These are phyloP conservation scores for Leucosporidium scottii DNA, from an alignment of 768 basidiomycete genomes.

Conservation along the genomic window DNA sequence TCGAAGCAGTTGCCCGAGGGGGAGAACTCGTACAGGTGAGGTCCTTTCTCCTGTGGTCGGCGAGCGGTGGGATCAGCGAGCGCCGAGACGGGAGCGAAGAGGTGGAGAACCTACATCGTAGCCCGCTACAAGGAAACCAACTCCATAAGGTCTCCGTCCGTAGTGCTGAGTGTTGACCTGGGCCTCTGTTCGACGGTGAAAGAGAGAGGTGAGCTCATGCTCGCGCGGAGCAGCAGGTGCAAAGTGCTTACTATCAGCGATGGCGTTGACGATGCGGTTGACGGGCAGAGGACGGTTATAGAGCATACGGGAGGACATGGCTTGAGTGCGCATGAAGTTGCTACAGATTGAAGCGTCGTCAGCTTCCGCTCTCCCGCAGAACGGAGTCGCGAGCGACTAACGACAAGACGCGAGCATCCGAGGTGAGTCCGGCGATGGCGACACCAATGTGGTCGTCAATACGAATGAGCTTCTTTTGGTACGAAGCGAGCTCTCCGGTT, in stretches of 20 bases:
- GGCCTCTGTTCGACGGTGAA: slow-evolving; percentile 57
- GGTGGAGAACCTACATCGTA: slow-evolving; percentile 54
- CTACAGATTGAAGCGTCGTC: slow-evolving; percentile 45
- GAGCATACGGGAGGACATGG: slow-evolving; percentile 87
- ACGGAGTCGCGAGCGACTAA: too few species aligned
- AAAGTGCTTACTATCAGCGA: slow-evolving; percentile 70
- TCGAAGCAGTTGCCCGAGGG: slow-evolving; percentile 96
- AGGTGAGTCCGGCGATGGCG: slow-evolving; percentile 96
- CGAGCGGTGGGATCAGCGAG: not conserved
- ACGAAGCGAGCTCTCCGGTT: slow-evolving; percentile 94
- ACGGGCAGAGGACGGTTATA: slow-evolving; percentile 94
- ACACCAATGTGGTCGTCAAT: slow-evolving; percentile 99
- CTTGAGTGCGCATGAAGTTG: slow-evolving; percentile 99
- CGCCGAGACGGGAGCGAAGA: not conserved
- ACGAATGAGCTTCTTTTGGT: slow-evolving; percentile 99
- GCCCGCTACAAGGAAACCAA: slow-evolving; percentile 95
- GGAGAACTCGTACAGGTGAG: slow-evolving; percentile 96
- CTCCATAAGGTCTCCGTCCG: slow-evolving; percentile 92
- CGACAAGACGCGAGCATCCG: slow-evolving; percentile 96
- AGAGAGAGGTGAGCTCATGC: not conserved
- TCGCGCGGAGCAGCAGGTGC: not conserved
- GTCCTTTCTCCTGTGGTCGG: slow-evolving; percentile 64
- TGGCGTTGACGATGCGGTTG: slow-evolving; percentile 81
- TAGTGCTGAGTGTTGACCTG: slow-evolving; percentile 99
- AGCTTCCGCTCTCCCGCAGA: too few species aligned